Percentiles rank a stretch among this genome's conserved stretches.
phyloP scores from a whole-genome alignment of 2,329 filamentous ascomycete genomes.

The Claviceps purpurea region DNA sequence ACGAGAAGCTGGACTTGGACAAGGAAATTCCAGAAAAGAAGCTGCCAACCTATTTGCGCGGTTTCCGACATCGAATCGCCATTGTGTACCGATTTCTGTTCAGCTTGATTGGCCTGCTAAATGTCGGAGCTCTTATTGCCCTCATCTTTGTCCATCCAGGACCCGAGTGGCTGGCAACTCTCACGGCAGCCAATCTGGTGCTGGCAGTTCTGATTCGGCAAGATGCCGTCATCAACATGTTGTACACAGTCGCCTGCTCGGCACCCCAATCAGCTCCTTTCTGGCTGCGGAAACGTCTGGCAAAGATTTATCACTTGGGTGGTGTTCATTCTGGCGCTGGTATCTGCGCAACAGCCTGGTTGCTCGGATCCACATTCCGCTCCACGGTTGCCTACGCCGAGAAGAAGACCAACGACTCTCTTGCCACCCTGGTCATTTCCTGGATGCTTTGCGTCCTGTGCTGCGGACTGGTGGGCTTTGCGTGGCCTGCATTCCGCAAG shows the following conservation, averaged over 20 bases:
- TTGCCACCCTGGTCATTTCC: conserved; percentile 33
- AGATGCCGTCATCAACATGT: conserved; percentile 36
- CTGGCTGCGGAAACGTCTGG: conserved; percentile 31
- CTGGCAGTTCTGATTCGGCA: conserved; percentile 39
- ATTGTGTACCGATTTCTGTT: conserved; percentile 45
- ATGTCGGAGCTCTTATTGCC: conserved; percentile 32
- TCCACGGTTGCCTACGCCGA: conserved; percentile 22
- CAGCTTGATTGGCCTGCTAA: conserved; percentile 35
- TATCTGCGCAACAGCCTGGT: conserved; percentile 35
- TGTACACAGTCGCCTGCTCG: conserved; percentile 33
- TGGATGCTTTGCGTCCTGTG: conserved; percentile 46
- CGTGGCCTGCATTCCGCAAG: conserved; percentile 50
- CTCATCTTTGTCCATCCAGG: conserved; percentile 23
- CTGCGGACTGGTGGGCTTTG: conserved; percentile 44
- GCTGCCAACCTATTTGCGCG: conserved; percentile 23
- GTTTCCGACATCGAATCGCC: conserved; percentile 30
- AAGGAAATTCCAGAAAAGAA: conserved; percentile 27
- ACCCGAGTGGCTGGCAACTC: conserved; percentile 25
- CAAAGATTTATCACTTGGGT: conserved; percentile 39
- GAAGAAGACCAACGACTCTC: conserved; percentile 21
- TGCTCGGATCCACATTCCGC: conserved; percentile 28
- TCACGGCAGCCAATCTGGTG: conserved; percentile 35
- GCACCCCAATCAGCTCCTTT: conserved; percentile 33
- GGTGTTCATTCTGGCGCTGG: conserved; percentile 38
- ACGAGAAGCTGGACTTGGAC: conserved; percentile 18